Conservation (phyloP, 352 stramenopile genomes). For the Detonula confervacea region DNA sequence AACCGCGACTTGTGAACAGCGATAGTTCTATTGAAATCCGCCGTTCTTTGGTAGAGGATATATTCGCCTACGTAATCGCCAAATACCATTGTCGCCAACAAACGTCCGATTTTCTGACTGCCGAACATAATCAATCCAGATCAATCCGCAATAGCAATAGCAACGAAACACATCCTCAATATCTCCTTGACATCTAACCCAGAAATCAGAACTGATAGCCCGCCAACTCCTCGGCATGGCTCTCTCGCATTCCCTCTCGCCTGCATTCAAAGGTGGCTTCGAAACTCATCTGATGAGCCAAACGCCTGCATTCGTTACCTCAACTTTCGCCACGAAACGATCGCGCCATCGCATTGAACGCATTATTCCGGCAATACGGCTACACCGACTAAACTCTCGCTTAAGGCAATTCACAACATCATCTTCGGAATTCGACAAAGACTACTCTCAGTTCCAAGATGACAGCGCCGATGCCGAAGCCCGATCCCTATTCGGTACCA, state of each 20-base stretch:
- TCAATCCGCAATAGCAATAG: background rate
- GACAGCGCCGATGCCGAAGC: conserved; percentile 52
- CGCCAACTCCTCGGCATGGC: conserved; percentile 1
- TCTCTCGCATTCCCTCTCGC: background rate
- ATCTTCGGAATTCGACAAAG: conserved; percentile 40
- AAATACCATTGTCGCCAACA: background rate
- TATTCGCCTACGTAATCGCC: background rate
- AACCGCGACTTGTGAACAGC: too few species aligned
- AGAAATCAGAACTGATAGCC: background rate
- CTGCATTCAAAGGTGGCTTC: background rate
- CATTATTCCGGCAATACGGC: background rate
- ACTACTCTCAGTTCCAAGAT: conserved; percentile 34
- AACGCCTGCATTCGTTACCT: background rate
- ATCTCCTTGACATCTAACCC: too few species aligned
- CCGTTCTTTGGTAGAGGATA: too few species aligned
- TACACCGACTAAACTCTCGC: background rate
- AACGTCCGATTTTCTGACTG: background rate
- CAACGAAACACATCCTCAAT: too few species aligned
- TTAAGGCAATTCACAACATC: conserved; percentile 31
- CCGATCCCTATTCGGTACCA: conserved; percentile 69
- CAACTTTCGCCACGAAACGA: too few species aligned
- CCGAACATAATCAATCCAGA: background rate
- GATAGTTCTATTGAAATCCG: too few species aligned
- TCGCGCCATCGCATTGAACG: conserved; percentile 11
- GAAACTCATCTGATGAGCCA: background rate